Evolutionary conservation across 2,329 filamentous ascomycete species (phyloP).

Genomic region (Bipolaris gigantea): DNA sequence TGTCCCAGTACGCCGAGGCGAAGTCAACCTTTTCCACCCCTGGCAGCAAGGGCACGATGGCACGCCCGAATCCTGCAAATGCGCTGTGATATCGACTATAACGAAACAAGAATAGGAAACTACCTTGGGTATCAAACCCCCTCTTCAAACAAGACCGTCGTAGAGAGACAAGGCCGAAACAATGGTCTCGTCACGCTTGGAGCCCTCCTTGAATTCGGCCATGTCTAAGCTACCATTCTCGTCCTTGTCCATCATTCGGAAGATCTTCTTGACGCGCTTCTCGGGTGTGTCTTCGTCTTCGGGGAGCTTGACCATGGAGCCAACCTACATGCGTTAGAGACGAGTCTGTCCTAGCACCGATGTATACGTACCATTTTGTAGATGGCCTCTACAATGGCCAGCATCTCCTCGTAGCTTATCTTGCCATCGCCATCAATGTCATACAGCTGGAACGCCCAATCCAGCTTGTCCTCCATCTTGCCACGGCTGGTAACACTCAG

Average conservation of each 20-base stretch:
- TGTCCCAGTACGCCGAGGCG: slow-evolving; percentile 39
- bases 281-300: slow-evolving; percentile 99
- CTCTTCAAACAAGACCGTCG: slow-evolving; percentile 79
- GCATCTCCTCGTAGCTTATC: slow-evolving; percentile 99
- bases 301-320: slow-evolving; percentile 97
- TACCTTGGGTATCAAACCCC: slow-evolving; percentile 25
- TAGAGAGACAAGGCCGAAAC: slow-evolving; percentile 96
- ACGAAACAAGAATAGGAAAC: slow-evolving; percentile 36
- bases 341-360: neutral
- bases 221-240: slow-evolving; percentile 97
- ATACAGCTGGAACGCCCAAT: slow-evolving; percentile 99
- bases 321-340: slow-evolving; percentile 64
- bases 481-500: slow-evolving; percentile 94
- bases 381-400: slow-evolving; percentile 97
- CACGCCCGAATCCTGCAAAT: slow-evolving; percentile 36
- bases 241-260: slow-evolving; percentile 99
- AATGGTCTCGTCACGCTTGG: slow-evolving; percentile 98
- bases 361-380: slow-evolving; percentile 88
- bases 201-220: slow-evolving; percentile 98
- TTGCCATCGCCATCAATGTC: slow-evolving; percentile 99
- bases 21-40: slow-evolving; percentile 31
- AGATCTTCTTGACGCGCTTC: slow-evolving; percentile 97
- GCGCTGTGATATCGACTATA: slow-evolving; percentile 46
- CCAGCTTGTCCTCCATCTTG: slow-evolving; percentile 99
- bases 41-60: slow-evolving; percentile 37